Conservation (phyloP, 2,329 filamentous ascomycete species). For the Cladosporium sp. region DNA sequence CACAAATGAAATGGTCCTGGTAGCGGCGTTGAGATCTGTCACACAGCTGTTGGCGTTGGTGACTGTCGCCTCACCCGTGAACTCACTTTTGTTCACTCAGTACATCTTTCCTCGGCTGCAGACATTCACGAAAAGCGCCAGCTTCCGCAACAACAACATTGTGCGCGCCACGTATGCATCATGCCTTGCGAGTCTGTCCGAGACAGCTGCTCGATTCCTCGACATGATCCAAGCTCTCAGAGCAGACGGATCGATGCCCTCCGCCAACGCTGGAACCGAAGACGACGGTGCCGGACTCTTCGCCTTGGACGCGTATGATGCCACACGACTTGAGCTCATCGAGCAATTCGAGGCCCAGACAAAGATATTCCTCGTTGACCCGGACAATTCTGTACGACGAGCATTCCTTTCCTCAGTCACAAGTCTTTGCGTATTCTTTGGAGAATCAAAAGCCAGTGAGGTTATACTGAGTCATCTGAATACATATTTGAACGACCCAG, state of each 20-base stretch:
- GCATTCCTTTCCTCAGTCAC: conserved; percentile 91
- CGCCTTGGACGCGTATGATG: conserved; percentile 83
- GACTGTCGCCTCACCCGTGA: conserved; percentile 76
- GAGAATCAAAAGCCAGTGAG: conserved; percentile 86
- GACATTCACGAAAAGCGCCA: conserved; percentile 56
- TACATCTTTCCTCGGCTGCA: conserved; percentile 64
- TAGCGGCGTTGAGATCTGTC: conserved; percentile 81
- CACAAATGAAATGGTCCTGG: conserved; percentile 77
- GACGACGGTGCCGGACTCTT: conserved; percentile 58
- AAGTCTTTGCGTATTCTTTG: conserved; percentile 92
- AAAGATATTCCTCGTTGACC: conserved; percentile 85
- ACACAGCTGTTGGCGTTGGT: conserved; percentile 88
- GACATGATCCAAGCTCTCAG: conserved; percentile 88
- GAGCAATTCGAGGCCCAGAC: conserved; percentile 85
- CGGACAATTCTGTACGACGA: conserved; percentile 79
- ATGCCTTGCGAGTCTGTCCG: conserved; percentile 84
- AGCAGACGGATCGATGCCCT: conserved; percentile 77
- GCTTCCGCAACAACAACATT: conserved; percentile 56
- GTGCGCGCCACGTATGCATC: conserved; percentile 91
- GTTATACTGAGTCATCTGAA: conserved; percentile 96
- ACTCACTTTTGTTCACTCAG: conserved; percentile 67
- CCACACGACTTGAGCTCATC: conserved; percentile 78
- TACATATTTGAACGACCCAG: conserved; percentile 92
- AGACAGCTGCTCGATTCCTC: conserved; percentile 80
- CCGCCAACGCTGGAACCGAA: conserved; percentile 78